Conservation (phyloP, 768 basidiomycete genomes). For the Tricholoma furcatifolium region DNA sequence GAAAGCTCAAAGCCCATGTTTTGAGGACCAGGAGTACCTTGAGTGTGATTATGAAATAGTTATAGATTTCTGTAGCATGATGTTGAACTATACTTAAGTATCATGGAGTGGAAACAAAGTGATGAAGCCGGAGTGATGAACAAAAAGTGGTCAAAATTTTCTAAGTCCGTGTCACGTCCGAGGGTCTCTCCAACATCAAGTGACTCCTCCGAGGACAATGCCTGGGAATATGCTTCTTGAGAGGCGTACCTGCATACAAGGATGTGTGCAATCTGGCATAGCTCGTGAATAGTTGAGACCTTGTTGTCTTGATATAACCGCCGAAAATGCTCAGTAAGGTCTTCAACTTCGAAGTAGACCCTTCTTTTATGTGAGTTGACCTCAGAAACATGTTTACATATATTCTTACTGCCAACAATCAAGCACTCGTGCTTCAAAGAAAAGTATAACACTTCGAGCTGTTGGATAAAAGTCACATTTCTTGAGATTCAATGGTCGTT, state of each 20-base stretch:
- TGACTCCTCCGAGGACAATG: conserved; percentile 6
- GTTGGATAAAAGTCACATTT: conserved; percentile 23
- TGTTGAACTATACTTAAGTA: no score
- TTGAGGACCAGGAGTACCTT: conserved; percentile 29
- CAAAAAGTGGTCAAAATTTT: no score
- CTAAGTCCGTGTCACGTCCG: no score
- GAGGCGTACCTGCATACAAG: conserved; percentile 9
- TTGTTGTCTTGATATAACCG: neutral
- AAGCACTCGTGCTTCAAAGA: conserved; percentile 19
- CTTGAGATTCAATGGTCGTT: conserved; percentile 18
- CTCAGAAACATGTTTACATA: neutral
- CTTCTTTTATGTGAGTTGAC: neutral
- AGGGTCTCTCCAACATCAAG: no score
- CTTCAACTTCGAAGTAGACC: neutral
- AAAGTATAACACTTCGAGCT: conserved; percentile 19
- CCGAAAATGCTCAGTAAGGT: neutral
- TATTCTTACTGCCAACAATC: conserved; percentile 11
- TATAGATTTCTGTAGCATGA: no score
- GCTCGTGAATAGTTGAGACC: neutral
- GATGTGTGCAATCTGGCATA: neutral
- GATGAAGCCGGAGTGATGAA: no score
- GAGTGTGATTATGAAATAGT: no score
- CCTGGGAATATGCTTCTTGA: conserved; percentile 12
- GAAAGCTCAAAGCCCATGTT: conserved; percentile 25
- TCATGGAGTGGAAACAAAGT: no score